Evolutionary conservation across 331 rosid species (phyloP).

Genomic region (Quercus tomentella): DNA sequence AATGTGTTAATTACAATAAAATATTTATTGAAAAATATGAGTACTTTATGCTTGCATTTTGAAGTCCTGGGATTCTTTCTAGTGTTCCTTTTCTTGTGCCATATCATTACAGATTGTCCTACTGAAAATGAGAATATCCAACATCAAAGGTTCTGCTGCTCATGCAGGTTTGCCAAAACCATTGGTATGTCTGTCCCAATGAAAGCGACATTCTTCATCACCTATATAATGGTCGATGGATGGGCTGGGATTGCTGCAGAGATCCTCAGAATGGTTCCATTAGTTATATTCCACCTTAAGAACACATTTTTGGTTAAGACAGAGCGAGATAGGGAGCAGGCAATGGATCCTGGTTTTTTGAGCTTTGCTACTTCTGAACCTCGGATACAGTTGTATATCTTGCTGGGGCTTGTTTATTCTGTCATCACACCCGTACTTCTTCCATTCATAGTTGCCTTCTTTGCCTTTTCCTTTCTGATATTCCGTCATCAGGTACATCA

Average conservation of each 20-base stretch:
- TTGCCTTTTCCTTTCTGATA: slow-evolving; percentile 74
- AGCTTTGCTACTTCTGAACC: slow-evolving; percentile 75
- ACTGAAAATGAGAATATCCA: slow-evolving; percentile 4
- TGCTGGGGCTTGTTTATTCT: slow-evolving; percentile 84
- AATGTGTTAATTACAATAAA: neutral
- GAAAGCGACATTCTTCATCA: slow-evolving; percentile 95
- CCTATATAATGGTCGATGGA: slow-evolving; percentile 91
- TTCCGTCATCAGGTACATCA: slow-evolving; percentile 85
- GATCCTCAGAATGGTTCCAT: slow-evolving; percentile 61
- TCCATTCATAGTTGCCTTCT: slow-evolving; percentile 83
- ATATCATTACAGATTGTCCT: neutral
- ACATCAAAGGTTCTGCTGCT: slow-evolving; percentile 23
- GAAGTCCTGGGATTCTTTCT: neutral
- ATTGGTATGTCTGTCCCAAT: slow-evolving; percentile 84
- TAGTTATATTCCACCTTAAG: slow-evolving; percentile 67
- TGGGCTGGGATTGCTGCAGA: slow-evolving; percentile 95
- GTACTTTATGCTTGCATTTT: neutral
- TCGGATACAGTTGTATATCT: slow-evolving; percentile 77
- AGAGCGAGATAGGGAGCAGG: slow-evolving; percentile 67
- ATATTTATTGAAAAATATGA: neutral
- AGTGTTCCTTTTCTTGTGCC: neutral
- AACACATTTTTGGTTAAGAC: slow-evolving; percentile 90
- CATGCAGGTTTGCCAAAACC: slow-evolving; percentile 68
- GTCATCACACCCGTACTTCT: slow-evolving; percentile 85
- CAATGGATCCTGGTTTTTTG: slow-evolving; percentile 82